phyloP scores from a whole-genome alignment of 352 stramenopile species.

The Aphanomyces stellatus region DNA sequence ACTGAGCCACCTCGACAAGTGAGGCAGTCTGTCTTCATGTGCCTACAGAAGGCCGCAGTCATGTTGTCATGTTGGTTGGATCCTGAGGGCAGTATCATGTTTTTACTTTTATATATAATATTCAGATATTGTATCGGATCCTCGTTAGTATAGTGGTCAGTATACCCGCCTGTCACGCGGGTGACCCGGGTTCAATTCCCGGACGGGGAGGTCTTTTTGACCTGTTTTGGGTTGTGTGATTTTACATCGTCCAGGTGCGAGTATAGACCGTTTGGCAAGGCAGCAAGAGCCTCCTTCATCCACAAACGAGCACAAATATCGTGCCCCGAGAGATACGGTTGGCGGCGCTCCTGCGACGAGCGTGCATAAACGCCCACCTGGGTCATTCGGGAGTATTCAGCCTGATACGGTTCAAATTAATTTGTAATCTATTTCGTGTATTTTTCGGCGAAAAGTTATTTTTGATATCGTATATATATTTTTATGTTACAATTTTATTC shows the following conservation, averaged over 20 bases:
- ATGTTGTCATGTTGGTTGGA: background rate
- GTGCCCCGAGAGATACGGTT: no score
- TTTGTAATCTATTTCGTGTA: no score
- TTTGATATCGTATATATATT: no score
- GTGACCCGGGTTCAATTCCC: conserved; percentile 3
- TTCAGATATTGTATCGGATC: background rate
- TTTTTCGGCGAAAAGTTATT: no score
- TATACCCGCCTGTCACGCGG: conserved; percentile 1
- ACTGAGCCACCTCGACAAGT: no score
- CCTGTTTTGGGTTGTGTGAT: background rate
- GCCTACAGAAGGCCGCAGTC: background rate
- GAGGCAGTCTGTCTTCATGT: background rate
- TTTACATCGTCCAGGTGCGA: background rate
- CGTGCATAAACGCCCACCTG: no score
- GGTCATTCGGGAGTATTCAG: no score
- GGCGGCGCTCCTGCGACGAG: no score
- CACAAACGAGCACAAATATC: no score
- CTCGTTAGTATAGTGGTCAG: conserved; percentile 3
- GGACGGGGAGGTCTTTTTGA: background rate
- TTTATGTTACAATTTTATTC: background rate
- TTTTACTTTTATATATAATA: background rate
- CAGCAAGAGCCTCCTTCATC: background rate
- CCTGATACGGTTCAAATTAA: no score
- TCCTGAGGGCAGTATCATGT: no score
- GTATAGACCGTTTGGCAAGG: background rate